These are phyloP conservation scores for Penicillium sp. DNA, from an alignment of 2,329 filamentous ascomycete genomes.

Conservation along the genomic window DNA sequence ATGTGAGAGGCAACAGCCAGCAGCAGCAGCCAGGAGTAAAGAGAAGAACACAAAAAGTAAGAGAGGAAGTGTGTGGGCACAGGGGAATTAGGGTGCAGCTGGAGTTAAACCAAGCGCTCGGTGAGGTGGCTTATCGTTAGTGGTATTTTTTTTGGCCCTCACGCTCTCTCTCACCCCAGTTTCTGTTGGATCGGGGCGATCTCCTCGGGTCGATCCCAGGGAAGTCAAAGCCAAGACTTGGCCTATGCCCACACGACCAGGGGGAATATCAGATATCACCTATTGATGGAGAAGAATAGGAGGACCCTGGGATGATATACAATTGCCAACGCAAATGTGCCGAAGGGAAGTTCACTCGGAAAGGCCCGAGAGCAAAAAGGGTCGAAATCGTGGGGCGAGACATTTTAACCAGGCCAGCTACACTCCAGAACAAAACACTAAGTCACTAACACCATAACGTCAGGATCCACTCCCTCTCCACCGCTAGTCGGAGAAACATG, in stretches of 20 bases:
- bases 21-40: constrained; percentile 4
- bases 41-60: constrained; percentile 1
- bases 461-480: not conserved
- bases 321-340: too few relatives aligned
- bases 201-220: constrained; percentile 33
- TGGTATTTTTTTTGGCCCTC: not conserved
- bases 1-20: constrained; percentile 9
- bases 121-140: constrained; percentile 20
- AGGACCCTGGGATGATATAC: too few relatives aligned
- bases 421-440: too few relatives aligned
- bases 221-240: constrained; percentile 23
- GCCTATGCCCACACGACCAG: constrained; percentile 10
- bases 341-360: too few relatives aligned
- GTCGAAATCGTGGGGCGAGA: not conserved
- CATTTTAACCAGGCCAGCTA: too few relatives aligned
- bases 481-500: not conserved
- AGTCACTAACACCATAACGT: not conserved
- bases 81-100: constrained; percentile 10
- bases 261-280: too few relatives aligned
- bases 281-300: too few relatives aligned
- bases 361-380: not conserved
- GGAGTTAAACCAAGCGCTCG: constrained; percentile 3
- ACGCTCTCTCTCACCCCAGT: not conserved
- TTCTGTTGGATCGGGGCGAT: constrained; percentile 30
- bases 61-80: not conserved